Base-by-base conservation (phyloP, 73 alveolate genomes). In the Paramecium biaurelia region DNA sequence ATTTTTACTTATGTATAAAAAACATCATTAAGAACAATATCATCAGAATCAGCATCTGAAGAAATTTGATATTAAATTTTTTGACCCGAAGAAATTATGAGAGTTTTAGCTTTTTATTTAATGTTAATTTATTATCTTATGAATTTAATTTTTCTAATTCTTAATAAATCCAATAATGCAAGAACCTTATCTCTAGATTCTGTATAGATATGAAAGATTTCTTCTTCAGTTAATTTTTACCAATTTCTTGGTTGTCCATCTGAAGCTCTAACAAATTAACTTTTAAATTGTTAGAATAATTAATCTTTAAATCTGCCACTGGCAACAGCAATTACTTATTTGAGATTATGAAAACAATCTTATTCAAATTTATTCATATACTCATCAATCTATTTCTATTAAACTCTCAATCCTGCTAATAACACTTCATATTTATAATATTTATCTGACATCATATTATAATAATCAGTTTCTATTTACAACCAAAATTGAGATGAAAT, bases 221-320 rank as follows among this genome's bases (percentile, higher is more conserved):
- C 86, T 18, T 72, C 86, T 37, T 72, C 86, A 35, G 59, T 72
- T 35, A 72, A 28, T 34, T 72, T 72, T 35, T 72, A 72, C 86
- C 86, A 72, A 37, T 72, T 38, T 72, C 86, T 72, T 34, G 86
- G 86, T 72, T 72, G 30, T 35, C 86, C 86, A 28, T 72, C 86
- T 5, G 56, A 1, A 9, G 86, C 45, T 72, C 58, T 72, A 15
- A 38, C 45, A 37, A 72, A 72, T 18, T 15, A 34, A 3, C 21
- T 7, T 37, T 72, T 72, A 37, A 72, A 72, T 37, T 72, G 14
- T 72, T 72, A 72, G 30, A 72, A 72, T 72, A 72, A 72, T 72
- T 72, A 72, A 35, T 72, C 86, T 37, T 72, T 72, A 72, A 72
- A 72, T 72, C 86, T 72, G 2, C 86, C 86, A 72, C 86, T 72